Percentiles rank a stretch among this genome's conserved stretches.
These are phyloP conservation scores for Trichoderma parareesei DNA, from an alignment of 495 filamentous ascomycete species.

Conservation along the genomic window DNA sequence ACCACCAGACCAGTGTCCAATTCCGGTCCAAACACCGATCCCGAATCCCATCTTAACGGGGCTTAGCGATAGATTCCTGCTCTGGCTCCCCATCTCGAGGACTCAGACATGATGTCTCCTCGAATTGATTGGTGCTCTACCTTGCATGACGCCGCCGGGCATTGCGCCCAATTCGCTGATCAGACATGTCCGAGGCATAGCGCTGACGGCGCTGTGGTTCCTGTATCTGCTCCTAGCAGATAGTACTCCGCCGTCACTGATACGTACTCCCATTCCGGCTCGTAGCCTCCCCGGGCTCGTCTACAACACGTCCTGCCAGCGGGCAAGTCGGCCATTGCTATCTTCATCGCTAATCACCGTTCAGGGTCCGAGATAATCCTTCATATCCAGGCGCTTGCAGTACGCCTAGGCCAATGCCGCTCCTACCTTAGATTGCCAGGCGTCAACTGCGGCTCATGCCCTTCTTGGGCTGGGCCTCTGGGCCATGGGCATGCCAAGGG, in stretches of 20 bases:
- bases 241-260: constrained; percentile 39
- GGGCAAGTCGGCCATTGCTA: constrained; percentile 46
- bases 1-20: background rate
- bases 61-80: too few species aligned
- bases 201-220: constrained; percentile 41
- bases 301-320: constrained; percentile 37
- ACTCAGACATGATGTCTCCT: too few species aligned
- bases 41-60: background rate
- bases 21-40: background rate
- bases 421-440: constrained; percentile 44
- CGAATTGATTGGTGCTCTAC: background rate
- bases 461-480: constrained; percentile 51
- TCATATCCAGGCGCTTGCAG: constrained; percentile 49
- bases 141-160: background rate
- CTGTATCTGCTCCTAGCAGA: constrained; percentile 41
- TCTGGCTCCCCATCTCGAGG: too few species aligned
- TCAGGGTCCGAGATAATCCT: constrained; percentile 48
- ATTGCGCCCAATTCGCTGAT: constrained; percentile 5
- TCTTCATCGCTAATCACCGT: constrained; percentile 49
- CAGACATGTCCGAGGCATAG: constrained; percentile 32
- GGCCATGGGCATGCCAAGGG: constrained; percentile 54
- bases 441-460: constrained; percentile 46
- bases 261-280: constrained; percentile 36
- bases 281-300: constrained; percentile 35
- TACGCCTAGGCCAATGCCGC: constrained; percentile 42